Base-by-base conservation (phyloP, 768 basidiomycete species). In the Amanita brunnescens region DNA sequence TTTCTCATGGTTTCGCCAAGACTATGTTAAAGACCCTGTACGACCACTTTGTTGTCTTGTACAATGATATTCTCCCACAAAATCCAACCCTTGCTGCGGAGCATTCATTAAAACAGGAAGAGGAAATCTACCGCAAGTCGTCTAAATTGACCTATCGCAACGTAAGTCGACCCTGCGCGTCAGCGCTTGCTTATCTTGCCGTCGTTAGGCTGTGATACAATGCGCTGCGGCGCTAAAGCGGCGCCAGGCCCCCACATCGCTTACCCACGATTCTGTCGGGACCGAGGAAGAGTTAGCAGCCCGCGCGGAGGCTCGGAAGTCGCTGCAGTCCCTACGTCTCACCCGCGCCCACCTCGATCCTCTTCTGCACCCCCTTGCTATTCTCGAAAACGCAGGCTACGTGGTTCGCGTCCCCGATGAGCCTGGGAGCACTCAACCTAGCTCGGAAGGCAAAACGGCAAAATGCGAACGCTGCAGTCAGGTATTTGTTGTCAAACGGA, bases 131-230 rank as follows among this genome's bases (percentile, higher is more conserved):
- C 66, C 72, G 71, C 21, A 81, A 79, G 54, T 79, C 86, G 0
- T 84, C 74, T 47, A 91, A 88, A 65, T 63, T 79, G 42, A 90
- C 90, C 0, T 95, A 95, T 65, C 85, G 90, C 45, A 86, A 87
- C 69, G 89, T 88, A 61, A 55, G 79, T 59, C 13, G 33, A 26
- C 37, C 38, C n/a, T n/a, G n/a, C n/a, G n/a, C n/a, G n/a, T n/a
- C n/a, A n/a, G n/a, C n/a, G 33, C 43, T 33, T 49, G 23, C 47
- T 37, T 47, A 54, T 62, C 43, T 63, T 32, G 18, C 45, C 49
- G 46, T 26, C 40, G 26, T 16, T 57, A 79, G 77, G 77, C 77
- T 13, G 66, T 77, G 8, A 79, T 78, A 21, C 73, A 74, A 52
- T 78, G 73, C 54, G 70, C 71, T 38, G 76, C 71, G 6, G 67